phyloP scores from a whole-genome alignment of 164 flowering plant genomes.

The Liriodendron chinense region DNA sequence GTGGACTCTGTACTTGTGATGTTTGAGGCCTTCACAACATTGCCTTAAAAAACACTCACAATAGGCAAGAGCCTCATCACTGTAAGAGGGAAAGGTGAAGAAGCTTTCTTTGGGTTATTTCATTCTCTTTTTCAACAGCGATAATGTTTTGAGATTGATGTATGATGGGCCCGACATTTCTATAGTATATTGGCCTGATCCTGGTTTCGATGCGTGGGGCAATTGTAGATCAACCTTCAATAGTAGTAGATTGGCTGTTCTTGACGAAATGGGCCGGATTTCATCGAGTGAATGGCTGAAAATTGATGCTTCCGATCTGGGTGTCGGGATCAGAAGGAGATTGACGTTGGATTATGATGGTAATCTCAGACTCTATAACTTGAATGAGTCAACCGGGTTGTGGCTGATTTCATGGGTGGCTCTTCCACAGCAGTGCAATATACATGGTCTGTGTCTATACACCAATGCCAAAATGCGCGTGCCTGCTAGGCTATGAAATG shows the following conservation, averaged over 20 bases:
- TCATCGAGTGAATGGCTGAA: constrained; percentile 7
- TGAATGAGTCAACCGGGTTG: constrained; percentile 5
- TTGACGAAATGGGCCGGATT: constrained; percentile 16
- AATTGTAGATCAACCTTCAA: no score
- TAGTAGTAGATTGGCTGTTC: constrained; percentile 11
- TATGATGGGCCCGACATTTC: no score
- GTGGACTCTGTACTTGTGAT: no score
- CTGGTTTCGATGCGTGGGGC: no score
- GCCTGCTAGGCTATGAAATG: constrained; percentile 10
- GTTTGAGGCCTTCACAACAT: no score
- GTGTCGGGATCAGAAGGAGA: constrained; percentile 7
- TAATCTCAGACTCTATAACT: constrained; percentile 14
- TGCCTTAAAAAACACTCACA: no score
- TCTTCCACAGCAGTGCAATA: constrained; percentile 3
- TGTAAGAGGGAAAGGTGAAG: no score
- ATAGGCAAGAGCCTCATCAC: no score
- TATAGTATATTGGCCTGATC: no score
- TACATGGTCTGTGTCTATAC: constrained; percentile 15
- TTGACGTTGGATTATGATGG: constrained; percentile 16
- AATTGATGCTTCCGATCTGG: constrained; percentile 13
- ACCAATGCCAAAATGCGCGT: constrained; percentile 8
- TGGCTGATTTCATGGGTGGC: constrained; percentile 18
- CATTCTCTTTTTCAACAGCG: no score
- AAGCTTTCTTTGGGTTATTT: no score
- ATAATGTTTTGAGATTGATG: no score